Evolutionary conservation across 2,329 filamentous ascomycete genomes (phyloP).

Genomic region (Xylaria sp.): DNA sequence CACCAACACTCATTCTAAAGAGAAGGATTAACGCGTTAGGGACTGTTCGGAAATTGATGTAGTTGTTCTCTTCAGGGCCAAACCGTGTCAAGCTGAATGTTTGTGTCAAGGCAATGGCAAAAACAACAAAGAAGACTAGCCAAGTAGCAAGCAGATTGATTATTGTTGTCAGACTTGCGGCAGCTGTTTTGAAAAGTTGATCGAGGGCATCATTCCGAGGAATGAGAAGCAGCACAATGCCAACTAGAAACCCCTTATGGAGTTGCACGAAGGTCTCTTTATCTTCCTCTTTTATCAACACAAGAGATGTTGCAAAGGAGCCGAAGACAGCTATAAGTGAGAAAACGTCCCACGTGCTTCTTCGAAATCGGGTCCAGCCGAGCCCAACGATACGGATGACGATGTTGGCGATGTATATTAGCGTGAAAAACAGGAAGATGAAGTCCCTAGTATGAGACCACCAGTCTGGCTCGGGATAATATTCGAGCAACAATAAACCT

Average conservation of each 20-base stretch:
- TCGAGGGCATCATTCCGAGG: constrained; percentile 96
- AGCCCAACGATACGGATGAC: constrained; percentile 83
- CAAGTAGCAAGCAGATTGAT: constrained; percentile 92
- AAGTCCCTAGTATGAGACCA: constrained; percentile 76
- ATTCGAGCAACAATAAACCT: constrained; percentile 82
- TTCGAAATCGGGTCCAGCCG: constrained; percentile 88
- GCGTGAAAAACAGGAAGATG: constrained; percentile 79
- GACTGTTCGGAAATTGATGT: constrained; percentile 91
- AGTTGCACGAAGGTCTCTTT: constrained; percentile 73
- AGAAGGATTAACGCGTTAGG: constrained; percentile 92
- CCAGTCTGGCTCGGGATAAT: constrained; percentile 71
- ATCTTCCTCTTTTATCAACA: constrained; percentile 68
- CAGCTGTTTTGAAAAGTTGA: constrained; percentile 97
- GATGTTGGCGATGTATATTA: constrained; percentile 84
- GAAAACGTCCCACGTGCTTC: constrained; percentile 95
- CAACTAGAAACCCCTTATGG: constrained; percentile 93
- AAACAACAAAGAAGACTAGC: constrained; percentile 96
- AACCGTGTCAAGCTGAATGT: constrained; percentile 95
- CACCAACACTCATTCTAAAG: constrained; percentile 90
- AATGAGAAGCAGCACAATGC: constrained; percentile 87
- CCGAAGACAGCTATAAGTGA: constrained; percentile 80
- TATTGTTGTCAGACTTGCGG: constrained; percentile 88
- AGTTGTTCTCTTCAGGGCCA: constrained; percentile 70
- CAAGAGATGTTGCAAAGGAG: constrained; percentile 79
- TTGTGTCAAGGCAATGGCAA: constrained; percentile 94